A percentile compares a stretch with the other conserved stretches of the same genome.
Conservation (phyloP, 179 eudicot species). For the Silene vulgaris region DNA sequence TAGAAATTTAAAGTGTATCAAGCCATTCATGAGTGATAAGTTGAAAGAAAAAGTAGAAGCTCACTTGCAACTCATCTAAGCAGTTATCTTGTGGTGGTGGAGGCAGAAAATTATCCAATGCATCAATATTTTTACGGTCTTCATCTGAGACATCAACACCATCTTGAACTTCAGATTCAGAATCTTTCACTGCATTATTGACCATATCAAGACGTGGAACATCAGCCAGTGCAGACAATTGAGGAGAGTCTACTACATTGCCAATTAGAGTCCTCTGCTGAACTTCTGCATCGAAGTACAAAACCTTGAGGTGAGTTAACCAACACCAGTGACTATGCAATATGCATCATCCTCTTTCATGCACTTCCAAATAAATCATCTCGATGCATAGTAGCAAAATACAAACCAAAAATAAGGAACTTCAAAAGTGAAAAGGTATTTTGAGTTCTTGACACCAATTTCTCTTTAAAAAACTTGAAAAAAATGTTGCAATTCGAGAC, state of each 20-base stretch:
- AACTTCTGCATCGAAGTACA: conserved; percentile 33
- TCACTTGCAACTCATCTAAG: conserved; percentile 71
- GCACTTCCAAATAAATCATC: background rate
- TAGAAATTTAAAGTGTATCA: background rate
- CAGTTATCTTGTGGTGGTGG: conserved; percentile 61
- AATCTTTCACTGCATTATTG: conserved; percentile 31
- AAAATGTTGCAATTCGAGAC: background rate
- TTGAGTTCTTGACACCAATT: background rate
- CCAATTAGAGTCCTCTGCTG: conserved; percentile 37
- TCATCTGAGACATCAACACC: conserved; percentile 35
- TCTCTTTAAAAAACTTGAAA: background rate
- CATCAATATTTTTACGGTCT: conserved; percentile 43
- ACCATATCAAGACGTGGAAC: conserved; percentile 36
- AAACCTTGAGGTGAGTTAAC: conserved; percentile 3
- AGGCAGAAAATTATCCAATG: conserved; percentile 65
- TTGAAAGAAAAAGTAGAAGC: conserved; percentile 6
- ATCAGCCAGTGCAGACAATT: conserved; percentile 36
- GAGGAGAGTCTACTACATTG: conserved; percentile 43
- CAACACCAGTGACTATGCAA: background rate
- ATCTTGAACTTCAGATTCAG: conserved; percentile 35
- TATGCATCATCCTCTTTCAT: background rate
- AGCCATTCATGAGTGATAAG: background rate
- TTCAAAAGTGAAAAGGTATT: too few relatives aligned
- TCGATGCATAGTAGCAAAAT: background rate
- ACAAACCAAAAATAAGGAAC: too few relatives aligned